A percentile compares a stretch with the other conserved stretches of the same genome.
Evolutionary conservation across 108 stramenopile genomes (phyloP).

Genomic region (Nitzschia sp.): DNA sequence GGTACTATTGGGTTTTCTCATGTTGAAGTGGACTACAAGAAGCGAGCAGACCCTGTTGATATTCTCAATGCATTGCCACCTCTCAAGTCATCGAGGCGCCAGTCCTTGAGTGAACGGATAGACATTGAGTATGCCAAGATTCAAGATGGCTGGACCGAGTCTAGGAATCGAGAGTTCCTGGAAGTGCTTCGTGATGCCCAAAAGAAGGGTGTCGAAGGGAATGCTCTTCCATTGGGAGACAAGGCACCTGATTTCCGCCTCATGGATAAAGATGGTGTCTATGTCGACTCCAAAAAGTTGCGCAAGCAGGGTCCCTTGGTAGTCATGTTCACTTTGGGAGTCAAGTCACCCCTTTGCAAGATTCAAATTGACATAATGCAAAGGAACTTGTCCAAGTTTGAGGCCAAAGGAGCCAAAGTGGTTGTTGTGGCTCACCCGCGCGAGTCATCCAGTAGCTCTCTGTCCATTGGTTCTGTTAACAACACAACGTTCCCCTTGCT

Average conservation of each 20-base stretch:
- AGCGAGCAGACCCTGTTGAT: slow-evolving; percentile 28
- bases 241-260: slow-evolving; percentile 30
- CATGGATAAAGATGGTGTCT: not conserved
- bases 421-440: slow-evolving; percentile 13
- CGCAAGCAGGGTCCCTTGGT: slow-evolving; percentile 16
- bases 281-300: slow-evolving; percentile 6
- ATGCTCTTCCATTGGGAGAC: slow-evolving; percentile 9
- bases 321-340: slow-evolving; percentile 12
- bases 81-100: not conserved
- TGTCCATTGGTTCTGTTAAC: not conserved
- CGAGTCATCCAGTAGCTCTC: not conserved
- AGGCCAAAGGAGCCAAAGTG: slow-evolving; percentile 28
- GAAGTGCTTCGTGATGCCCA: not conserved
- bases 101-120: not conserved
- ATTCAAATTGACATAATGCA: slow-evolving; percentile 10
- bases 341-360: slow-evolving; percentile 13
- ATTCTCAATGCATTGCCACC: slow-evolving; percentile 23
- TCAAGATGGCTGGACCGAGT: slow-evolving; percentile 6
- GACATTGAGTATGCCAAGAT: slow-evolving; percentile 7
- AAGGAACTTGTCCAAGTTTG: slow-evolving; percentile 11
- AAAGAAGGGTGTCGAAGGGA: not conserved
- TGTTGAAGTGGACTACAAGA: slow-evolving; percentile 13
- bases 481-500: slow-evolving; percentile 10
- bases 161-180: not conserved
- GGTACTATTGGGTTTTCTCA: slow-evolving; percentile 1